Conservation (phyloP, 78 protist genomes). For the Bigelowiella natans region DNA sequence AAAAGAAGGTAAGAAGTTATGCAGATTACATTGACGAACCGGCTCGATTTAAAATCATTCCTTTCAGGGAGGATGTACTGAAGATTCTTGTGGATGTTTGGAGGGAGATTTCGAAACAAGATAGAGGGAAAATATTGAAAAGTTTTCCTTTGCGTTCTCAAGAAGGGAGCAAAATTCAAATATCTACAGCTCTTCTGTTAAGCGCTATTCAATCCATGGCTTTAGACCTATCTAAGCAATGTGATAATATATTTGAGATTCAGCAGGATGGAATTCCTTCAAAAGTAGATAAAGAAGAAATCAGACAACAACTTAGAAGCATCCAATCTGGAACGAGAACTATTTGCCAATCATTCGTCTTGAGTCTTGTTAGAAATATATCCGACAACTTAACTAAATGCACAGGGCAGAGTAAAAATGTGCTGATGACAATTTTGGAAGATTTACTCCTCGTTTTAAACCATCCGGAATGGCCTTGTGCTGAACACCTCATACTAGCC, state of each 20-base stretch:
- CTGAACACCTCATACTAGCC: neutral
- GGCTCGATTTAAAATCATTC: no score
- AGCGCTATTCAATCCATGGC: neutral
- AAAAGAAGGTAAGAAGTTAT: no score
- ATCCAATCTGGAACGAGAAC: neutral
- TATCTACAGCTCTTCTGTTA: neutral
- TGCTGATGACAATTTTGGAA: neutral
- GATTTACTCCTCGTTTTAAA: neutral
- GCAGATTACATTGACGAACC: no score
- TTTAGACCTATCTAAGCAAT: neutral
- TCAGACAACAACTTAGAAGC: neutral
- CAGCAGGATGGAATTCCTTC: neutral
- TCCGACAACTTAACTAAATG: neutral
- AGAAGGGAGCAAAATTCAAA: neutral
- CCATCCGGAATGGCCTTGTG: neutral
- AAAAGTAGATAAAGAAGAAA: neutral
- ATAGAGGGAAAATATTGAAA: neutral
- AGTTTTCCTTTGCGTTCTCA: neutral
- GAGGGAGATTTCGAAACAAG: neutral
- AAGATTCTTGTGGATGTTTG: neutral
- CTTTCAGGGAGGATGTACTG: neutral
- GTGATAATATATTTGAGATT: no score
- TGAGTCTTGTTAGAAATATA: neutral
- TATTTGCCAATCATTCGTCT: neutral
- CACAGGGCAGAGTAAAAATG: neutral